These are phyloP conservation scores for Ilex paraguariensis DNA, from an alignment of 305 asterid genomes.

Conservation along the genomic window DNA sequence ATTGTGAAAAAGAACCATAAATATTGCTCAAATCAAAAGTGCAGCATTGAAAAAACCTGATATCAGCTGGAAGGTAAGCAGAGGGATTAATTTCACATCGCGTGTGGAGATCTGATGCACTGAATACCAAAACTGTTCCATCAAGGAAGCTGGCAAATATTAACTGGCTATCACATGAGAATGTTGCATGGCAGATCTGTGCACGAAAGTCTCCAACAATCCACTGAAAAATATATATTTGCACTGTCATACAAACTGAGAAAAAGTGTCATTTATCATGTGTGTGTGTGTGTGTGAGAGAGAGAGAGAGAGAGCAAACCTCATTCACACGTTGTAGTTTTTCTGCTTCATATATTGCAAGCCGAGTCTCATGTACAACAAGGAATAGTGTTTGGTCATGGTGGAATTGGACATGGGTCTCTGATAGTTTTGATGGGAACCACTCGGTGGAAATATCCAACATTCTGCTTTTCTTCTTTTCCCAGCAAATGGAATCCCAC, in stretches of 20 bases:
- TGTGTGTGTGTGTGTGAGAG: not conserved
- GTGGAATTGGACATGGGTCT: constrained; percentile 51
- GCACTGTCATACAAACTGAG: not conserved
- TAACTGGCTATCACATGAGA: constrained; percentile 49
- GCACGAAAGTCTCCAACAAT: constrained; percentile 58
- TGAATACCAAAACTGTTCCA: constrained; percentile 55
- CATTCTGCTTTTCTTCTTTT: constrained; percentile 39
- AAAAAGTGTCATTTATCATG: not conserved
- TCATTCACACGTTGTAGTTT: constrained; percentile 55
- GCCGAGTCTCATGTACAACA: constrained; percentile 71
- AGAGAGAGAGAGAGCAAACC: constrained; percentile 27
- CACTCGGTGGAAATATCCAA: constrained; percentile 46
- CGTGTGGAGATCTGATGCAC: constrained; percentile 50
- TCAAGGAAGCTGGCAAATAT: constrained; percentile 61
- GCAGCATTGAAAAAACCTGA: constrained; percentile 27
- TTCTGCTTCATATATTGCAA: constrained; percentile 55
- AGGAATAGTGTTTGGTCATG: constrained; percentile 55
- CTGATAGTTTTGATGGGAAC: constrained; percentile 43
- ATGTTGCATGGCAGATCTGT: constrained; percentile 52
- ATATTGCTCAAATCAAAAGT: too few relatives aligned
- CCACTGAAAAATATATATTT: constrained; percentile 42
- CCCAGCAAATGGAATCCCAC: constrained; percentile 63
- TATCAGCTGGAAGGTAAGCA: constrained; percentile 45
- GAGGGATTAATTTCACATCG: constrained; percentile 65
- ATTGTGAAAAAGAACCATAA: too few relatives aligned